phyloP scores from a whole-genome alignment of 495 filamentous ascomycete species.

The Talaromyces adpressus region DNA sequence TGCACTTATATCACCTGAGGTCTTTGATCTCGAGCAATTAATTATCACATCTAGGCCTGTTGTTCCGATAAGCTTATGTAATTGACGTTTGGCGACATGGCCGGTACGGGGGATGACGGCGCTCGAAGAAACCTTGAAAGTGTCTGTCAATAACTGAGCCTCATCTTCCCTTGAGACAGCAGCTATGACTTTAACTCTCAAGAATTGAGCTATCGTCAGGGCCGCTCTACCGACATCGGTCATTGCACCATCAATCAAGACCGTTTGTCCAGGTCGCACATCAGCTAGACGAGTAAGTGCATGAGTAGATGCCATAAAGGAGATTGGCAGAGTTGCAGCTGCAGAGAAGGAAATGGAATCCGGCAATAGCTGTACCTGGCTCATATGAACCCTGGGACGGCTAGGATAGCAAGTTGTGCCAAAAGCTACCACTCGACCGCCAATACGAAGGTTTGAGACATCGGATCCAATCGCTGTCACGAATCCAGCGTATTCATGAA shows the following conservation, averaged over 20 bases:
- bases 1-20: too few relatives aligned
- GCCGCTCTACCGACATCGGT: slow-evolving; percentile 56
- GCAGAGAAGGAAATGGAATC: background rate
- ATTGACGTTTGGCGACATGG: background rate
- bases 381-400: slow-evolving; percentile 13
- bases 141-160: slow-evolving; percentile 38
- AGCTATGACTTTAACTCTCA: slow-evolving; percentile 52
- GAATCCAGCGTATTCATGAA: slow-evolving; percentile 33
- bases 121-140: slow-evolving; percentile 36
- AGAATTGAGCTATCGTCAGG: slow-evolving; percentile 45
- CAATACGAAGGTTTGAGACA: slow-evolving; percentile 24
- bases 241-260: slow-evolving; percentile 54
- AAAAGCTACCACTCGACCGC: slow-evolving; percentile 35
- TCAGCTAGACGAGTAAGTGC: slow-evolving; percentile 5
- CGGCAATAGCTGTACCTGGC: slow-evolving; percentile 9
- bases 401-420: slow-evolving; percentile 19
- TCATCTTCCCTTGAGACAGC: slow-evolving; percentile 49
- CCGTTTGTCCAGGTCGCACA: slow-evolving; percentile 33
- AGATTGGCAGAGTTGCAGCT: slow-evolving; percentile 11
- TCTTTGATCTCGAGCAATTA: too few relatives aligned
- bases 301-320: slow-evolving; percentile 13
- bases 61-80: background rate
- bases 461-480: slow-evolving; percentile 24
- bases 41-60: background rate
- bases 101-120: background rate